Conservation (phyloP, 116 monocot genomes). For the Phalaenopsis hybrid region DNA sequence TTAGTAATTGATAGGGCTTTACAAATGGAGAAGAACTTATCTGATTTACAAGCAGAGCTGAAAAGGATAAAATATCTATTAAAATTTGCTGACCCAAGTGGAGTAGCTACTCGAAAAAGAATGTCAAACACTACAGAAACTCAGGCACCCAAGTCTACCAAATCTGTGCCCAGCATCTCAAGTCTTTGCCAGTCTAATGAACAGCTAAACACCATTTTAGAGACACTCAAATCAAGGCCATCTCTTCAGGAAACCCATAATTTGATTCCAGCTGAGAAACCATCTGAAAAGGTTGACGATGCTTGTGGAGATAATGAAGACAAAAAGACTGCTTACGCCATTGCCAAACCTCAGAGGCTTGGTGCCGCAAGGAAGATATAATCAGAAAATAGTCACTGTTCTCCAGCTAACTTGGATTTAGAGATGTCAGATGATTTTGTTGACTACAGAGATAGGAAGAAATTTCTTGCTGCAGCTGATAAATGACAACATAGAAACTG, state of each 20-base stretch:
- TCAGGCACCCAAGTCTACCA: constrained; percentile 14
- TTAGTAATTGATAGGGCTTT: constrained; percentile 51
- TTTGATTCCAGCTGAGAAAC: constrained; percentile 10
- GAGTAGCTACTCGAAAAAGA: constrained; percentile 76
- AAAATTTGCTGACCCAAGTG: constrained; percentile 89
- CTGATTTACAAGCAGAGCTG: constrained; percentile 59
- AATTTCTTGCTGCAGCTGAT: constrained; percentile 24
- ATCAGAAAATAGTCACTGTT: constrained; percentile 20
- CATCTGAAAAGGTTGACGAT: constrained; percentile 20
- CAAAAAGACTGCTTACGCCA: constrained; percentile 30
- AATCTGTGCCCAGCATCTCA: constrained; percentile 8
- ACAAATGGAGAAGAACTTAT: constrained; percentile 53
- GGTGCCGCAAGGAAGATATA: constrained; percentile 48
- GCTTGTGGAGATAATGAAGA: constrained; percentile 16
- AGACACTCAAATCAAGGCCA: constrained; percentile 6
- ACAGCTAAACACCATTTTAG: background rate
- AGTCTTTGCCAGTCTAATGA: background rate
- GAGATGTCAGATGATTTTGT: constrained; percentile 52
- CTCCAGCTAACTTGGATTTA: constrained; percentile 23
- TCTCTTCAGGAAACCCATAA: constrained; percentile 7
- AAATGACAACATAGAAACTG: constrained; percentile 41
- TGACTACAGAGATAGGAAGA: constrained; percentile 88
- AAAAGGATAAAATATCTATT: constrained; percentile 68
- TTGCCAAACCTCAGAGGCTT: constrained; percentile 87
- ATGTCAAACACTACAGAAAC: constrained; percentile 17